Evolutionary conservation across 2,329 filamentous ascomycete genomes (phyloP), one percentile per base, ranked within the genome.

Genomic region (Aspergillus spinulosporus): DNA sequence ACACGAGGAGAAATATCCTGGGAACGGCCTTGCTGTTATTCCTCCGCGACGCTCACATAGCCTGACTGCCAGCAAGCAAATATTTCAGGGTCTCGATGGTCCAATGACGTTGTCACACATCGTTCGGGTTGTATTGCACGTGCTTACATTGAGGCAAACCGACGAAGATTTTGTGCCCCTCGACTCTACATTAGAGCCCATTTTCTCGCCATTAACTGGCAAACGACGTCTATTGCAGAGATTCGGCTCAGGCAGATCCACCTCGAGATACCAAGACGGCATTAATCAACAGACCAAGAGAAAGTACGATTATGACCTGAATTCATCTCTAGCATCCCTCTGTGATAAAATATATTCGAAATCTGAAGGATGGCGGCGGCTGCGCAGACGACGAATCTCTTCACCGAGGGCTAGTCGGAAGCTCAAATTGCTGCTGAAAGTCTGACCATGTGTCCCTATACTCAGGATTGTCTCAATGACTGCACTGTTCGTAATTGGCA

Each of bases 41-140:
- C 68, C 68, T 14, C 67, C 69, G 21, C 52, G 52, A 6, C 66
- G 69, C 14, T 61, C 59, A 26, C 62, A 68, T 47, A 69, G 68
- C 36, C 49, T 68, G 7, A 63, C 55, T 32, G 66, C 59, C 12
- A 66, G 65, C 56, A 65, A 59, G 42, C 61, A 64, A 56, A 58
- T 63, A 31, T 65, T 61, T 37, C 56, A 48, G 32, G 47, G 54
- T 11, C 50, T 52, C 9, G 21, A 39, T 5, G 32, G 31, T 32
- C 42, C 61, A n/a, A 31, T 66, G 12, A 34, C 49, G 6, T 37
- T 69, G 28, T 64, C 66, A 21, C 37, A 46, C 5, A 52, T 60
- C 5, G 61, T 61, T 31, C 61, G 57, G 28, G 60, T 61, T 43
- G 37, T 62, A 8, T 62, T 65, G 28, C 58, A 60, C 14, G 58